phyloP scores from a whole-genome alignment of 176 grass and related monocot genomes.

The Musa beccarii region DNA sequence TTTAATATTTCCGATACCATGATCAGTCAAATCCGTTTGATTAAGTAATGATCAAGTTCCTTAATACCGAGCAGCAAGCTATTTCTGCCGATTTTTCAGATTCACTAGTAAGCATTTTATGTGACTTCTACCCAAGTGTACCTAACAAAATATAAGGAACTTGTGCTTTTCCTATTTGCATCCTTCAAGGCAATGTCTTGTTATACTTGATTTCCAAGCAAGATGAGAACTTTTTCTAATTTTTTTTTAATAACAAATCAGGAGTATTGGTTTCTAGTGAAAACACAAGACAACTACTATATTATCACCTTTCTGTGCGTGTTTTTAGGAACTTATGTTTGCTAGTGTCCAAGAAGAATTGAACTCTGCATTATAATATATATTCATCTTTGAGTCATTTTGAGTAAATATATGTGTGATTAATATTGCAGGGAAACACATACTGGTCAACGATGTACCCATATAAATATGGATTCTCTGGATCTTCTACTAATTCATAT shows the following conservation, averaged over 20 bases:
- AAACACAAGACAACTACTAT: background rate
- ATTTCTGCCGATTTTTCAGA: background rate
- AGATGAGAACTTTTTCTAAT: background rate
- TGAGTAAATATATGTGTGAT: background rate
- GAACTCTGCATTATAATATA: background rate
- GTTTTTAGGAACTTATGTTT: background rate
- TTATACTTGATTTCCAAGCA: background rate
- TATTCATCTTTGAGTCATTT: background rate
- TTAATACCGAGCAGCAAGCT: background rate
- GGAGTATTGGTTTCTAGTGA: background rate
- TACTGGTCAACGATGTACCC: conserved; percentile 88
- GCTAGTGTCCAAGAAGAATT: background rate
- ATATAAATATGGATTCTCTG: conserved; percentile 84
- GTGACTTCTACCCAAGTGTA: background rate
- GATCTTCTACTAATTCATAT: conserved; percentile 52
- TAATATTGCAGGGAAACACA: conserved; percentile 51
- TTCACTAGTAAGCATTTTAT: background rate
- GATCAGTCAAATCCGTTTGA: background rate
- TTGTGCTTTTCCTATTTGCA: background rate
- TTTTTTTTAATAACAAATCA: no score
- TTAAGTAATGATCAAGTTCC: background rate
- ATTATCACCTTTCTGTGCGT: background rate
- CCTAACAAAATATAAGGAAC: background rate
- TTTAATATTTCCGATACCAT: background rate
- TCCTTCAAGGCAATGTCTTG: background rate